Evolutionary conservation across 2,329 filamentous ascomycete genomes (phyloP), one percentile per base, ranked within the genome.

Genomic region (Arthrobotrys sinensis): DNA sequence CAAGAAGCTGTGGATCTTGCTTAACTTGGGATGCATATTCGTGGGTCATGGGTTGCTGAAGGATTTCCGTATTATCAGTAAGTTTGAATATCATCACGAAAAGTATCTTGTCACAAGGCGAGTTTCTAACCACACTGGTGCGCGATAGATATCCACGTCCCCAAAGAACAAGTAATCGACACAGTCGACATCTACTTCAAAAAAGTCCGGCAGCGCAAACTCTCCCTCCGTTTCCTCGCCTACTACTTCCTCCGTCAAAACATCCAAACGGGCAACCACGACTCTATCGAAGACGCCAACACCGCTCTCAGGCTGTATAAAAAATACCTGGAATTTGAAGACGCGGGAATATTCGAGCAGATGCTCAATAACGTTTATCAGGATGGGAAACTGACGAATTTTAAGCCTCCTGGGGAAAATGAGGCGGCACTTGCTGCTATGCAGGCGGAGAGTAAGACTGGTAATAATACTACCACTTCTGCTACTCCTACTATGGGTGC

Each of bases 1-100:
- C 87, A 99, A 99, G 85, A 97, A 97, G 84, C 90, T 99, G 34
- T 99, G 96, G 96, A 89, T 98, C 14, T 88, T 99, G 16, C 89
- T 99, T 36, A 99, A 99, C 83, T 88, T 98, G 0, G 96, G 96
- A 57, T 97, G 94, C 85, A 90, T 93, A 80, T 99, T 99, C 83
- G 89, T 99, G 4, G 96, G 96, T 1, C 96, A 99, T 82, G 95
- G 95, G 3, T 87, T 99, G 48, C 93, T 93, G 81, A 95, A 96
- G 81, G 96, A 99, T 85, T 98, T 99, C 85, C 93, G 96, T 66
- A 97, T 97, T 70, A 97, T 97, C 85, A 99, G 81, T 82, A 73
- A 43, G 81, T 70, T 70, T 57, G 4, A 40, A 24, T 24, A 43
- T 45, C 14, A 0, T 45, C 52, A 4, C 38, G 28, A 1, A 28